Conservation (phyloP, 371 early-diverging fungal species). For the Mucor plumbeus region DNA sequence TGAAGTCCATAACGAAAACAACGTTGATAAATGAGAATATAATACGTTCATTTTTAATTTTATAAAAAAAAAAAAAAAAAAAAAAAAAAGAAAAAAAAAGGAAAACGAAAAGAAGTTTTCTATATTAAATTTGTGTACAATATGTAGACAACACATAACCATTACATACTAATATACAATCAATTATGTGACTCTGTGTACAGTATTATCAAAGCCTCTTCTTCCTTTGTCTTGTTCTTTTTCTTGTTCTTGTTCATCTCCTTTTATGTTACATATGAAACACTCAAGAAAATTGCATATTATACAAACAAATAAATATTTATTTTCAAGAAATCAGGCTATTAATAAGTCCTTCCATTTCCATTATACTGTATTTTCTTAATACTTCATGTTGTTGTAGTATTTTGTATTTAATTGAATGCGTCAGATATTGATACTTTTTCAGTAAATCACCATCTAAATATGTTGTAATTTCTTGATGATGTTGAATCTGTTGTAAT, state of each 20-base stretch:
- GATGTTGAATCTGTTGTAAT: slow-evolving; percentile 32
- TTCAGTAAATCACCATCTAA: slow-evolving; percentile 93
- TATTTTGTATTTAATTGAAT: slow-evolving; percentile 54
- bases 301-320: slow-evolving; percentile 9
- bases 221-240: background rate
- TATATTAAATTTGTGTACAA: background rate
- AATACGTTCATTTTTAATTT: slow-evolving; percentile 22
- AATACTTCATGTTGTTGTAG: slow-evolving; percentile 32
- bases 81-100: slow-evolving; percentile 9
- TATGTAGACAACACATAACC: background rate
- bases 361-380: background rate
- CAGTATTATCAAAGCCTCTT: background rate
- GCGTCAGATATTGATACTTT: slow-evolving; percentile 66
- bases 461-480: slow-evolving; percentile 52
- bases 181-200: slow-evolving; percentile 4
- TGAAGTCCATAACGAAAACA: slow-evolving; percentile 27
- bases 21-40: slow-evolving; percentile 23
- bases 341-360: slow-evolving; percentile 17
- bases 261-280: slow-evolving; percentile 2
- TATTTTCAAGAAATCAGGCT: slow-evolving; percentile 14
- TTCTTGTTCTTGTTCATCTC: background rate
- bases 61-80: background rate
- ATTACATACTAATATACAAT: background rate
- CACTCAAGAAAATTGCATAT: background rate
- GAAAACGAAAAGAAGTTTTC: slow-evolving; percentile 2